Evolutionary conservation across 2,329 filamentous ascomycete genomes (phyloP).

Genomic region (Aspergillus novofumigatus): DNA sequence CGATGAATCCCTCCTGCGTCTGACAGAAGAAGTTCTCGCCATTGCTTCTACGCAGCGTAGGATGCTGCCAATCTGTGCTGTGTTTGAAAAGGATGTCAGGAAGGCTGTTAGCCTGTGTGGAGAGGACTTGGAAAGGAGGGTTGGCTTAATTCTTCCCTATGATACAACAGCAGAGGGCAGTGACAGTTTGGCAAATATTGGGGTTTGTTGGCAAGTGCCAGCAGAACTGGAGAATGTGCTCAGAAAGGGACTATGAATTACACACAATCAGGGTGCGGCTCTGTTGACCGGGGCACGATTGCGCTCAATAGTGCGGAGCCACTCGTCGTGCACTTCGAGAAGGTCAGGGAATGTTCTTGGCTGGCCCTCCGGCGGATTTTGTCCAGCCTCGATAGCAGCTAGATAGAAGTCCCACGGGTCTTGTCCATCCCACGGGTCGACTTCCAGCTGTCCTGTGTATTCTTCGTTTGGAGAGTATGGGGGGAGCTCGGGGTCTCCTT

Average conservation of each 20-base stretch:
- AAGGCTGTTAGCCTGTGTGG: neutral
- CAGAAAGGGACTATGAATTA: neutral
- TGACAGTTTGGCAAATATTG: neutral
- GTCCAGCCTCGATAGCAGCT: too few relatives aligned
- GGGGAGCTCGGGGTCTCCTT: neutral
- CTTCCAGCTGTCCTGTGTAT: too few relatives aligned
- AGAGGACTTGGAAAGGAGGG: neutral
- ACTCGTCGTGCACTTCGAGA: too few relatives aligned
- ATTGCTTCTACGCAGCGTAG: neutral
- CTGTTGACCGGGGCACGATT: too few relatives aligned
- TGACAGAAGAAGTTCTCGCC: neutral
- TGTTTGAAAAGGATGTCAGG: neutral
- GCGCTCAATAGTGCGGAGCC: too few relatives aligned
- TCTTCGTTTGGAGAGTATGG: neutral
- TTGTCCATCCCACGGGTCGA: too few relatives aligned
- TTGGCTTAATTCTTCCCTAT: neutral
- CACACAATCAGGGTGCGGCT: neutral
- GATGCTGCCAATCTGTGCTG: neutral
- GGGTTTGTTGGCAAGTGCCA: neutral
- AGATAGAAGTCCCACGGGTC: too few relatives aligned
- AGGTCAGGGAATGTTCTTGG: too few relatives aligned
- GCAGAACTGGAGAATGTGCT: neutral
- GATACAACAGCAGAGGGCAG: neutral
- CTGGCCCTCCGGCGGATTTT: too few relatives aligned
- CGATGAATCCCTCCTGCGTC: neutral